Evolutionary conservation across 495 filamentous ascomycete genomes (phyloP), one percentile per base, ranked within the genome.

Genomic region (Recurvomyces mirabilis): DNA sequence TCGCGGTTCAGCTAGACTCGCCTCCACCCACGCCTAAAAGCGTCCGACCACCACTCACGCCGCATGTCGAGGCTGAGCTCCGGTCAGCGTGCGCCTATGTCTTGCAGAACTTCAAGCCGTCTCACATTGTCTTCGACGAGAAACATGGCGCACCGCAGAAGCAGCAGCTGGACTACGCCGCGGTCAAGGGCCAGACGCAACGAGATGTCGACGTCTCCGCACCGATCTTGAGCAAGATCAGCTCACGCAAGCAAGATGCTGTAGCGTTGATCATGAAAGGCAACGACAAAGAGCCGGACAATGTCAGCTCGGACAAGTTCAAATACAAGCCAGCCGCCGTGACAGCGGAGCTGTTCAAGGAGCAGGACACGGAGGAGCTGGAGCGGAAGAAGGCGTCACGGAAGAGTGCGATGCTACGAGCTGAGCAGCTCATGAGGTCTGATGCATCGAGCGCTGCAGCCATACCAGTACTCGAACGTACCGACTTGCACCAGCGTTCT

Each of bases 81-180:
- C 54, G 60, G 19, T 30, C 46, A 13, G 56, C 63, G 2, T 66
- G 63, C 38, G 56, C 58, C 14, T 44, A 55, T 6, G 53, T 66
- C 13, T 42, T 65, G 17, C 52, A 61, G 38, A 46, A 62, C 38
- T 64, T 55, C 53, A 64, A 60, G 47, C 62, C 62, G 13, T 56
- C 55, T 9, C 26, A 58, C 31, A 50, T 61, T 41, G 47, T 50
- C 6, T 55, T 57, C 37, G 46, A 50, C 21, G 55, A 60, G n/a
- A 33, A 43, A 20, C 30, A 47, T 32, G 49, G 49, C 18, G 34
- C 20, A 7, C 15, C 28, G 4, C 26, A 38, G 9, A 50, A 55
- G 31, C 53, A 51, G 29, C 56, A 56, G 47, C 42, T 53, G 30
- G 52, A 56, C 35, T 54, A 57, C 29, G 49, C 47, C 1, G 42